phyloP scores from a whole-genome alignment of 2,329 filamentous ascomycete genomes.

The Pseudogymnoascus sp. region DNA sequence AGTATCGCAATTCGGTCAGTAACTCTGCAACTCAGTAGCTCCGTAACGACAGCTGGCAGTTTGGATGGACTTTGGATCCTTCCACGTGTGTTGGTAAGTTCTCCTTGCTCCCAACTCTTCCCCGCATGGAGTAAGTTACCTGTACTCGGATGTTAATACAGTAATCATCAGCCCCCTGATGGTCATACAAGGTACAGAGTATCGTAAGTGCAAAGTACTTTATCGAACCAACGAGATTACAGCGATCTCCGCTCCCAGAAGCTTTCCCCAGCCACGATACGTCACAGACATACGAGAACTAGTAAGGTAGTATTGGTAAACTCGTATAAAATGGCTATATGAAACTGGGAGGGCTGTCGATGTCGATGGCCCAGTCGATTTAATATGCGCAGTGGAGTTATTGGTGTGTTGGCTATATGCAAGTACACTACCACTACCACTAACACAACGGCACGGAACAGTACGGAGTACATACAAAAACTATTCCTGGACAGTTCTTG shows the following conservation, averaged over 20 bases:
- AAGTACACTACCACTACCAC: neutral
- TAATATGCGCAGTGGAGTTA: neutral
- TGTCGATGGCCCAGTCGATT: neutral
- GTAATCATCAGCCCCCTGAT: slow-evolving; percentile 4
- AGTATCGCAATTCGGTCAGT: neutral
- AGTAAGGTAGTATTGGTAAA: neutral
- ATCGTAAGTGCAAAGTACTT: neutral
- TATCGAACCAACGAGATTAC: neutral
- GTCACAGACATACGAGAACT: neutral
- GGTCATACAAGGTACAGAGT: neutral
- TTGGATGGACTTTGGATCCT: neutral
- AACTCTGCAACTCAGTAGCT: neutral
- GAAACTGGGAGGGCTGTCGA: neutral
- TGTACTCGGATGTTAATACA: neutral
- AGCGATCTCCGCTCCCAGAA: neutral
- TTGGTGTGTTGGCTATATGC: neutral
- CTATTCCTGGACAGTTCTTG: neutral
- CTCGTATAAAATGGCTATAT: neutral
- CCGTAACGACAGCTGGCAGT: slow-evolving; percentile 1
- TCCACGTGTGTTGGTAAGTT: neutral
- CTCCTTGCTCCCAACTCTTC: neutral
- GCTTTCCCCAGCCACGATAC: neutral
- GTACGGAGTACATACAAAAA: neutral
- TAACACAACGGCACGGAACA: neutral
- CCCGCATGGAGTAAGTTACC: neutral